phyloP scores from a whole-genome alignment of 2,329 filamentous ascomycete genomes.

The Aulographum hederae region DNA sequence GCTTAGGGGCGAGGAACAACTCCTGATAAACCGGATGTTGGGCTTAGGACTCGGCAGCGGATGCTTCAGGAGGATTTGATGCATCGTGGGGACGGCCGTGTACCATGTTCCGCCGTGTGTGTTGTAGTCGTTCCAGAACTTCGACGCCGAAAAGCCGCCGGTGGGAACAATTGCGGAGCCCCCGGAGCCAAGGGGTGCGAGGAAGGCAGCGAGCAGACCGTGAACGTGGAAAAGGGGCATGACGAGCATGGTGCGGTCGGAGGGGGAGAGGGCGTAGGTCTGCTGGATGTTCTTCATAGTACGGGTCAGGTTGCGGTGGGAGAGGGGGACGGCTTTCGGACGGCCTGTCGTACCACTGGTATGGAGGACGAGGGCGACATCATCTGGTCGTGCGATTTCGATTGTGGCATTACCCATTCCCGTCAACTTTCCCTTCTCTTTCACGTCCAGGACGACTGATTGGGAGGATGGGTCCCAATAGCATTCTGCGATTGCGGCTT shows the following conservation, averaged over 20 bases:
- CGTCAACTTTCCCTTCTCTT: conserved; percentile 51
- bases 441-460: conserved; percentile 61
- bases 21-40: conserved; percentile 69
- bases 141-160: conserved; percentile 63
- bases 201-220: conserved; percentile 66
- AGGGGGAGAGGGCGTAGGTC: conserved; percentile 53
- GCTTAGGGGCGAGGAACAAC: conserved; percentile 68
- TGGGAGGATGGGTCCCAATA: conserved; percentile 59
- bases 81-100: conserved; percentile 82
- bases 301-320: conserved; percentile 61
- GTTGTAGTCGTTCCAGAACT: conserved; percentile 68
- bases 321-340: conserved; percentile 70
- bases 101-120: conserved; percentile 72
- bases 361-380: conserved; percentile 66
- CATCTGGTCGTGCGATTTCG: conserved; percentile 47
- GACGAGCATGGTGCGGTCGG: conserved; percentile 67
- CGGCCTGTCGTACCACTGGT: conserved; percentile 73
- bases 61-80: conserved; percentile 69
- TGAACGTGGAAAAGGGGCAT: conserved; percentile 89
- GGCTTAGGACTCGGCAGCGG: conserved; percentile 50
- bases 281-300: conserved; percentile 71
- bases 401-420: conserved; percentile 29
- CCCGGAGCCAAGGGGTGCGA: conserved; percentile 57
- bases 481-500: conserved; percentile 71
- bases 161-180: conserved; percentile 63